These are phyloP conservation scores for Phyllosticta citriasiana DNA, from an alignment of 2,329 filamentous ascomycete genomes.

Conservation along the genomic window DNA sequence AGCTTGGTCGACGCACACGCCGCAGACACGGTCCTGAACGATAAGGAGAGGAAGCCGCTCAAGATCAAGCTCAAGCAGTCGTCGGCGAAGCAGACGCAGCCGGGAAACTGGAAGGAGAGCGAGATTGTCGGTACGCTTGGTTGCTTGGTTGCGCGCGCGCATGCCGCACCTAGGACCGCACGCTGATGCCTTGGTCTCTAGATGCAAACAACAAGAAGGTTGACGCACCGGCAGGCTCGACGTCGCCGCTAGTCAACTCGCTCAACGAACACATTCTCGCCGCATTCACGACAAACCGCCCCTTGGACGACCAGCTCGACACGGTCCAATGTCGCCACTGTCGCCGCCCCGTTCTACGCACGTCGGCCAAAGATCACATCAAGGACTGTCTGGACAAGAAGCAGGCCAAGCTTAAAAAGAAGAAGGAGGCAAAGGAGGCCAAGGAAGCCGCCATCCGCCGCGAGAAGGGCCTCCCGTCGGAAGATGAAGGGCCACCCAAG, in stretches of 20 bases:
- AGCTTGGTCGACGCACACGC: slow-evolving; percentile 21
- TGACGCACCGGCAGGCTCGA: slow-evolving; percentile 6
- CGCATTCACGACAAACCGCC: slow-evolving; percentile 71
- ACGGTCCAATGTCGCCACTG: slow-evolving; percentile 83
- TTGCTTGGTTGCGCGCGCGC: not conserved
- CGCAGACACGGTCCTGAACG: slow-evolving; percentile 25
- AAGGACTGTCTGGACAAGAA: slow-evolving; percentile 76
- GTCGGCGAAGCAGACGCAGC: slow-evolving; percentile 52
- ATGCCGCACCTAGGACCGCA: not conserved
- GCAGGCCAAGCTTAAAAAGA: slow-evolving; percentile 52
- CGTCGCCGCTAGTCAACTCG: slow-evolving; percentile 38
- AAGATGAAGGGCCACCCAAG: slow-evolving; percentile 28
- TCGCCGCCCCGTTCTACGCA: slow-evolving; percentile 75
- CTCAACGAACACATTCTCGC: slow-evolving; percentile 68
- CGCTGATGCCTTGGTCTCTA: not conserved
- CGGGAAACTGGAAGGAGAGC: slow-evolving; percentile 62
- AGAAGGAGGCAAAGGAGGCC: slow-evolving; percentile 53
- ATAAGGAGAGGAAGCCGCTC: slow-evolving; percentile 31
- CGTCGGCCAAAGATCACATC: slow-evolving; percentile 68
- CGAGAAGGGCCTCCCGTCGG: slow-evolving; percentile 35
- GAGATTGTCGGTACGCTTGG: slow-evolving; percentile 47
- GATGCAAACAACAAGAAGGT: slow-evolving; percentile 9
- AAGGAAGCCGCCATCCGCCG: slow-evolving; percentile 40
- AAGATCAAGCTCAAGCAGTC: slow-evolving; percentile 47
- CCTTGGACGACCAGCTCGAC: slow-evolving; percentile 70